phyloP scores from a whole-genome alignment of 2,329 filamentous ascomycete genomes.

The Fusarium falciforme region DNA sequence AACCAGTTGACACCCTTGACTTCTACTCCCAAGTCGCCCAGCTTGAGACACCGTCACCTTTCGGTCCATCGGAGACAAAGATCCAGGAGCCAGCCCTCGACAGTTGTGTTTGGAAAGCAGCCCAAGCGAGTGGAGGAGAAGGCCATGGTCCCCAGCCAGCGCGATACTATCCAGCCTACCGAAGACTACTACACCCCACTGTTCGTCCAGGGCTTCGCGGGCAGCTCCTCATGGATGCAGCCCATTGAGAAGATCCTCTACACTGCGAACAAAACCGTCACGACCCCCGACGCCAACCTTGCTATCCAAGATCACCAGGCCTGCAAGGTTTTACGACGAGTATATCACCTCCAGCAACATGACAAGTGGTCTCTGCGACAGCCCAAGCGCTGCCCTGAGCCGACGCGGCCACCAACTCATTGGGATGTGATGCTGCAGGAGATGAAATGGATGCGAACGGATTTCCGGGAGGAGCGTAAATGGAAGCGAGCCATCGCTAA shows the following conservation, averaged over 20 bases:
- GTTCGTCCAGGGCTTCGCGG: conserved; percentile 69
- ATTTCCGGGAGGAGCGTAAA: conserved; percentile 93
- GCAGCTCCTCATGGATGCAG: conserved; percentile 69
- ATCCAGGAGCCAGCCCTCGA: conserved; percentile 75
- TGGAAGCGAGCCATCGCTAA: conserved; percentile 89
- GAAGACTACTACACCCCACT: conserved; percentile 74
- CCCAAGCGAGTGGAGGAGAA: conserved; percentile 62
- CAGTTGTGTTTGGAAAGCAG: conserved; percentile 82
- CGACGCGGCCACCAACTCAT: conserved; percentile 79
- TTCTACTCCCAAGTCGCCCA: conserved; percentile 58
- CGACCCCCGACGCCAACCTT: conserved; percentile 84
- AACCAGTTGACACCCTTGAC: conserved; percentile 56
- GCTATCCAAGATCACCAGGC: conserved; percentile 89
- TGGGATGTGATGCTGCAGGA: conserved; percentile 90
- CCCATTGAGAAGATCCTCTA: conserved; percentile 78
- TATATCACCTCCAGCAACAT: conserved; percentile 90
- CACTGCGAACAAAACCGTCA: conserved; percentile 89
- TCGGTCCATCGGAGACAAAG: conserved; percentile 62
- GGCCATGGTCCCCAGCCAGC: conserved; percentile 53
- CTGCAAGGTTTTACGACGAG: conserved; percentile 84
- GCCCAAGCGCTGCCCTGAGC: conserved; percentile 85
- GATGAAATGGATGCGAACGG: conserved; percentile 98
- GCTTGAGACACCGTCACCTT: conserved; percentile 43
- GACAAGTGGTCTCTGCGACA: conserved; percentile 95
- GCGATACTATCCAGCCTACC: conserved; percentile 58